Percentiles rank a stretch among this genome's conserved stretches.
phyloP scores from a whole-genome alignment of 2,329 filamentous ascomycete genomes.

The Metarhizium guizhouense region DNA sequence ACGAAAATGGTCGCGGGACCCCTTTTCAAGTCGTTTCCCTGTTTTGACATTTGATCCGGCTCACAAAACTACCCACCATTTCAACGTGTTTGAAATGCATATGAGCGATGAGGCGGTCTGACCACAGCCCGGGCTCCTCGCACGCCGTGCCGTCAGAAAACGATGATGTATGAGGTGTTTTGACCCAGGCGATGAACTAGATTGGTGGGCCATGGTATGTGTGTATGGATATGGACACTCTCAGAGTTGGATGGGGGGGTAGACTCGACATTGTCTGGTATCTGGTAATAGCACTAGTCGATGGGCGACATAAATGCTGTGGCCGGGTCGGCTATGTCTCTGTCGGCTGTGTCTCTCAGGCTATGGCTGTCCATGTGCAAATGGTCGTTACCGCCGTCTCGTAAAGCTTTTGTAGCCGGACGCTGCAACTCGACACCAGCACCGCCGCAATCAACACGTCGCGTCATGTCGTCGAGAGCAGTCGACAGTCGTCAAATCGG shows the following conservation, averaged over 20 bases:
- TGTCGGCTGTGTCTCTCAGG: no score
- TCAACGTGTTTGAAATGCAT: not conserved
- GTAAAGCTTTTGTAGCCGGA: not conserved
- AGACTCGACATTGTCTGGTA: not conserved
- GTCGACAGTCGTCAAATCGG: slow-evolving; percentile 1
- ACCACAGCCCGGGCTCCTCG: slow-evolving; percentile 1
- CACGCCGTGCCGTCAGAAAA: not conserved
- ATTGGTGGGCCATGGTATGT: not conserved
- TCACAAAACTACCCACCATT: not conserved
- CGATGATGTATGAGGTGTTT: not conserved
- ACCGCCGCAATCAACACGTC: not conserved
- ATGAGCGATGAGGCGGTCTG: not conserved
- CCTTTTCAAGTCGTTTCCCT: not conserved
- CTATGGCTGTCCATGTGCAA: not conserved
- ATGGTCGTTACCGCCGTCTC: not conserved
- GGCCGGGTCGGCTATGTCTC: not conserved
- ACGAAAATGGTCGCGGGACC: not conserved
- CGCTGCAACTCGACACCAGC: not conserved
- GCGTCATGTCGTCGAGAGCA: not conserved
- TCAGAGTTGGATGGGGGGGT: not conserved
- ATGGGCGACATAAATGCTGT: not conserved
- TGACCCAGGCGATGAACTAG: not conserved
- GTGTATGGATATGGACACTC: not conserved
- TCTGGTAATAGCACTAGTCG: not conserved
- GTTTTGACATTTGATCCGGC: not conserved